Evolutionary conservation across 1,284 basidiomycete genomes (phyloP).

Genomic region (Prillingera fragicola): DNA sequence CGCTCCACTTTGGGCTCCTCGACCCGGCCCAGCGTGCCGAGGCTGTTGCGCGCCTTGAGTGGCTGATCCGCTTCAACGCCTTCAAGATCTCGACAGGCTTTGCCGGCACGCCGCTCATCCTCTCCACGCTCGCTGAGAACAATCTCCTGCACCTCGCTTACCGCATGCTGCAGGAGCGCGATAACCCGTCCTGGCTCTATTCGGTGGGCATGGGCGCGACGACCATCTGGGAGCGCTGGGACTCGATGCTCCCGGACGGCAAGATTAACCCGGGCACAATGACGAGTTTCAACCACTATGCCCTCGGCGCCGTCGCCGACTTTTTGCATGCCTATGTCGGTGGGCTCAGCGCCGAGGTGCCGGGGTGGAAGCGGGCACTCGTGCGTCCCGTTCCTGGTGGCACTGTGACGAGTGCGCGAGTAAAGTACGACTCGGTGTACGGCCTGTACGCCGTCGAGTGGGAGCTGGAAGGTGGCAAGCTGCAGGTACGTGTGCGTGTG

Average conservation of each 20-base stretch:
- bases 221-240: slow-evolving; percentile 44
- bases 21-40: neutral
- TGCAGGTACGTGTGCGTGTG: no score
- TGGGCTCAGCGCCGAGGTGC: slow-evolving; percentile 25
- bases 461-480: slow-evolving; percentile 6
- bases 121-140: slow-evolving; percentile 26
- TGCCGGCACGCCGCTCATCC: slow-evolving; percentile 38
- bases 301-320: slow-evolving; percentile 36
- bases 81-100: slow-evolving; percentile 41
- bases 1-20: slow-evolving; percentile 26
- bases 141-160: slow-evolving; percentile 32
- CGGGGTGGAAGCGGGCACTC: slow-evolving; percentile 30
- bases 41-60: slow-evolving; percentile 15
- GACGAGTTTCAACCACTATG: slow-evolving; percentile 47
- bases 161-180: slow-evolving; percentile 41
- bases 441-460: slow-evolving; percentile 5
- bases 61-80: slow-evolving; percentile 16
- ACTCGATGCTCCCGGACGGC: slow-evolving; percentile 33
- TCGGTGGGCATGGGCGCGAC: slow-evolving; percentile 42
- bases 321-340: slow-evolving; percentile 38
- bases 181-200: slow-evolving; percentile 39
- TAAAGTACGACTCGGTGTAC: slow-evolving; percentile 15
- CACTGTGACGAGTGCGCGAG: slow-evolving; percentile 28
- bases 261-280: slow-evolving; percentile 37
- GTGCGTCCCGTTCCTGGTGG: slow-evolving; percentile 39